phyloP scores from a whole-genome alignment of 1,139 yeast genomes.

The Debaryomyces udenii region DNA sequence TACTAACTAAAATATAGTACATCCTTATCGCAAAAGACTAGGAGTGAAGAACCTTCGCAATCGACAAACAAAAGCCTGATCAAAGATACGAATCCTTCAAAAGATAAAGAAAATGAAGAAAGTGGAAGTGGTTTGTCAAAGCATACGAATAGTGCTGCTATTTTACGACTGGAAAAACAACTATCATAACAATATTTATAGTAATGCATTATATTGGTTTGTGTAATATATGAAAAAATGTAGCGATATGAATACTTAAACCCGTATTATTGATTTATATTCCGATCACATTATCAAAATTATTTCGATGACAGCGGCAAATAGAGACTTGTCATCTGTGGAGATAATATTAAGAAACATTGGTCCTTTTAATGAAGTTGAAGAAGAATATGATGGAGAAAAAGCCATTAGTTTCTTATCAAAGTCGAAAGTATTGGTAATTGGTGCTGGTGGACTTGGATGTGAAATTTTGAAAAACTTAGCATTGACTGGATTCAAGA shows the following conservation, averaged over 20 bases:
- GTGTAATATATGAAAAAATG: conserved; percentile 2
- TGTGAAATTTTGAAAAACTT: conserved; percentile 89
- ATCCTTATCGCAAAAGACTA: conserved; percentile 7
- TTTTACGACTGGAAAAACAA: conserved; percentile 1
- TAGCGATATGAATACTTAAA: neutral
- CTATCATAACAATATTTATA: neutral
- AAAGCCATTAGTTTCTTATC: conserved; percentile 32
- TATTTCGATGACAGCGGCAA: neutral
- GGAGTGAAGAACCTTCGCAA: conserved; percentile 1
- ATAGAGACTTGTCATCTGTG: conserved; percentile 22
- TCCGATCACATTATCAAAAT: neutral
- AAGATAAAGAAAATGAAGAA: conserved; percentile 14
- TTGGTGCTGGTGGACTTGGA: conserved; percentile 97
- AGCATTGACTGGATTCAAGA: conserved; percentile 72
- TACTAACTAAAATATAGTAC: conserved; percentile 9
- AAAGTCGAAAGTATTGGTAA: conserved; percentile 47
- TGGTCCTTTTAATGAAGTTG: conserved; percentile 49
- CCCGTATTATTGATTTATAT: neutral
- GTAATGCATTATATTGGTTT: neutral
- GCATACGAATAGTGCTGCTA: neutral
- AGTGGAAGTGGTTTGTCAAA: neutral
- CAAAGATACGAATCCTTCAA: conserved; percentile 5
- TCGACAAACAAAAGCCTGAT: neutral
- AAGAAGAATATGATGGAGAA: conserved; percentile 35
- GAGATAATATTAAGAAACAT: conserved; percentile 26